These are phyloP conservation scores for Brettanomyces custersianus DNA, from an alignment of 805 yeast species.

Conservation along the genomic window DNA sequence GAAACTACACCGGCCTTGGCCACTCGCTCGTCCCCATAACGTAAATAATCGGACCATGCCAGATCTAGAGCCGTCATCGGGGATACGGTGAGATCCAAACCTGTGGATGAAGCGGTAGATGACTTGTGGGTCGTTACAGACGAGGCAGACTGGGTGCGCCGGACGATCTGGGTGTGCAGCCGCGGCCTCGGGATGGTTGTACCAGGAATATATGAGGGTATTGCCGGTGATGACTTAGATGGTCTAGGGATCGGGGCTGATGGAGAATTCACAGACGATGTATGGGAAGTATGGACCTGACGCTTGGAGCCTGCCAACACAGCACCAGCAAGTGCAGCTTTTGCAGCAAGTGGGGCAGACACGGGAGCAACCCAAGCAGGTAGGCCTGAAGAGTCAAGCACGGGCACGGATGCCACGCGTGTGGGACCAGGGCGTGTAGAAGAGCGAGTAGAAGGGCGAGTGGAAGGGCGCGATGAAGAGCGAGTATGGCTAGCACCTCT, in stretches of 20 bases:
- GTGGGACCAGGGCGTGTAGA: too few relatives aligned
- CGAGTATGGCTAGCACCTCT: too few relatives aligned
- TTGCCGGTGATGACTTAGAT: background rate
- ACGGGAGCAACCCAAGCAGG: background rate
- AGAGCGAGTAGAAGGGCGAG: too few relatives aligned
- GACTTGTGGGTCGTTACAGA: constrained; percentile 7
- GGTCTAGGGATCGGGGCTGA: background rate
- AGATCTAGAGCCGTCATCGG: constrained; percentile 46
- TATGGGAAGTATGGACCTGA: background rate
- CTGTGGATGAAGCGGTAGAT: constrained; percentile 3
- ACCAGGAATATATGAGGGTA: constrained; percentile 35
- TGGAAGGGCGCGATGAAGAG: too few relatives aligned
- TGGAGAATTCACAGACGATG: background rate
- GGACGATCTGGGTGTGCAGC: constrained; percentile 27
- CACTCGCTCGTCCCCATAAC: constrained; percentile 51
- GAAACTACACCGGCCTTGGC: constrained; percentile 46
- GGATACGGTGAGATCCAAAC: constrained; percentile 24
- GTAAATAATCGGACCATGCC: constrained; percentile 49
- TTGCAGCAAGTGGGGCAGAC: background rate
- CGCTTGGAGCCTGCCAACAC: background rate
- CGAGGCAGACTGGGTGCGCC: constrained; percentile 6
- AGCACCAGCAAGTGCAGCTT: background rate
- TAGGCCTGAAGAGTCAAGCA: too few relatives aligned
- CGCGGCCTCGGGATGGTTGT: constrained; percentile 49
- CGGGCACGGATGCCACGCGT: too few relatives aligned